phyloP scores from a whole-genome alignment of 352 stramenopile species.

The Globisporangium yorkense region DNA sequence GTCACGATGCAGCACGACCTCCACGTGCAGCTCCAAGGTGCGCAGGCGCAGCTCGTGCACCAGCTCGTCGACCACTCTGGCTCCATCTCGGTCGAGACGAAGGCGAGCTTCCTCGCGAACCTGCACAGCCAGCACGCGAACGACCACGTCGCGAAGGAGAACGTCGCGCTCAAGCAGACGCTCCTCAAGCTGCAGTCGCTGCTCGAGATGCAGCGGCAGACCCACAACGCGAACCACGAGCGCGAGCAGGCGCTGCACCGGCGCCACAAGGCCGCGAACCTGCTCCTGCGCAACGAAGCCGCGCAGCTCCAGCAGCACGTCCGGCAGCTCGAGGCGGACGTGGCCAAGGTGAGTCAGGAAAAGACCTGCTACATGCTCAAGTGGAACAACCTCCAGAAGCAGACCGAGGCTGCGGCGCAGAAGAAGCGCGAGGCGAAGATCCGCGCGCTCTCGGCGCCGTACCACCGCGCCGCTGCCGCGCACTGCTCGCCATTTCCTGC shows the following conservation, averaged over 20 bases:
- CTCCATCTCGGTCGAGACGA: slow-evolving; percentile 42
- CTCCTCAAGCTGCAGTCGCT: slow-evolving; percentile 62
- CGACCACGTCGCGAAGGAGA: slow-evolving; percentile 51
- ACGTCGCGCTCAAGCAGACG: slow-evolving; percentile 58
- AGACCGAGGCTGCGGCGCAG: slow-evolving; percentile 30
- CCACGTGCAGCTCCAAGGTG: slow-evolving; percentile 41
- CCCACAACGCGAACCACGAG: slow-evolving; percentile 26
- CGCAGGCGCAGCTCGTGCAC: slow-evolving; percentile 46
- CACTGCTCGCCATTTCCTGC: background rate
- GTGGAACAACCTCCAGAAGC: slow-evolving; percentile 34
- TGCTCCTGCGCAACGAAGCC: slow-evolving; percentile 36
- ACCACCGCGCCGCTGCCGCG: slow-evolving; percentile 13
- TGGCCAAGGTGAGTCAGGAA: slow-evolving; percentile 41
- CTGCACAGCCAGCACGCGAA: slow-evolving; percentile 36
- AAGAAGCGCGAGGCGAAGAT: slow-evolving; percentile 43
- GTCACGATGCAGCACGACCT: slow-evolving; percentile 55
- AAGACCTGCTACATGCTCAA: slow-evolving; percentile 41
- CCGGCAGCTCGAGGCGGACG: slow-evolving; percentile 38
- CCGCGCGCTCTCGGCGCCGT: slow-evolving; percentile 36
- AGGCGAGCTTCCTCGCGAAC: slow-evolving; percentile 36
- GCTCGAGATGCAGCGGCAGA: slow-evolving; percentile 55
- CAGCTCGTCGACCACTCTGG: slow-evolving; percentile 59
- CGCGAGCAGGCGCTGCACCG: slow-evolving; percentile 31
- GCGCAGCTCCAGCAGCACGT: slow-evolving; percentile 41
- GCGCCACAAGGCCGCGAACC: slow-evolving; percentile 27